Percentiles rank a stretch among this genome's conserved stretches.
phyloP scores from a whole-genome alignment of 2,329 filamentous ascomycete species.

The Grosmannia huntii region DNA sequence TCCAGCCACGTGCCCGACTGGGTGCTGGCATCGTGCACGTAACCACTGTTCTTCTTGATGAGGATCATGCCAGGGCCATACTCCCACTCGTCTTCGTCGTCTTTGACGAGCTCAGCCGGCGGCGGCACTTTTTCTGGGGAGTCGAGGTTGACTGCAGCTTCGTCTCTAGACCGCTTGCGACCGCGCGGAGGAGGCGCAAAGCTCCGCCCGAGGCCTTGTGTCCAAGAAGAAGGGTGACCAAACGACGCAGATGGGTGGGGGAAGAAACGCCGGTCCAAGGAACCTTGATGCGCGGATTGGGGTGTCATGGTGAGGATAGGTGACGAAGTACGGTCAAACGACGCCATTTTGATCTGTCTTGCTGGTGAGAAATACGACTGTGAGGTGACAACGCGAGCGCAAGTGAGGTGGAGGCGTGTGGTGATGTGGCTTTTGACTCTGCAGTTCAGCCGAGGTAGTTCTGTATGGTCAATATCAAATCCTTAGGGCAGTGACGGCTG shows the following conservation, averaged over 20 bases:
- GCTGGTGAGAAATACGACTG: neutral
- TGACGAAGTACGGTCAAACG: constrained; percentile 30
- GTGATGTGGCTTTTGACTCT: neutral
- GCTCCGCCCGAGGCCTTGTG: constrained; percentile 16
- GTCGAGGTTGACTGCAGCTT: constrained; percentile 55
- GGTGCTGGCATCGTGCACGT: constrained; percentile 47
- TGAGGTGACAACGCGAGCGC: neutral
- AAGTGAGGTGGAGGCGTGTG: neutral
- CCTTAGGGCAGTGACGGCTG: neutral
- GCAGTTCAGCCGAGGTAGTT: neutral
- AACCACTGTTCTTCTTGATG: constrained; percentile 49
- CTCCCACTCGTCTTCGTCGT: constrained; percentile 51
- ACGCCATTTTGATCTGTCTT: constrained; percentile 24
- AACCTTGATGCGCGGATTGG: constrained; percentile 27
- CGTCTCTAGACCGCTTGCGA: constrained; percentile 65
- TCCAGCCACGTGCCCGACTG: constrained; percentile 65
- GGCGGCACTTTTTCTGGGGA: constrained; percentile 37
- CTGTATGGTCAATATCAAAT: neutral
- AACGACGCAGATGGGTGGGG: constrained; percentile 25
- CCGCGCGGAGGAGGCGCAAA: constrained; percentile 31
- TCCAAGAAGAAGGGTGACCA: constrained; percentile 21
- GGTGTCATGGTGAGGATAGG: constrained; percentile 35
- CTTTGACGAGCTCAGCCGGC: constrained; percentile 29
- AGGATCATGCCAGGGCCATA: constrained; percentile 63
- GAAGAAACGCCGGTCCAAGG: constrained; percentile 26